These are phyloP conservation scores for Lentinula lateritia DNA, from an alignment of 768 basidiomycete genomes.

Conservation along the genomic window DNA sequence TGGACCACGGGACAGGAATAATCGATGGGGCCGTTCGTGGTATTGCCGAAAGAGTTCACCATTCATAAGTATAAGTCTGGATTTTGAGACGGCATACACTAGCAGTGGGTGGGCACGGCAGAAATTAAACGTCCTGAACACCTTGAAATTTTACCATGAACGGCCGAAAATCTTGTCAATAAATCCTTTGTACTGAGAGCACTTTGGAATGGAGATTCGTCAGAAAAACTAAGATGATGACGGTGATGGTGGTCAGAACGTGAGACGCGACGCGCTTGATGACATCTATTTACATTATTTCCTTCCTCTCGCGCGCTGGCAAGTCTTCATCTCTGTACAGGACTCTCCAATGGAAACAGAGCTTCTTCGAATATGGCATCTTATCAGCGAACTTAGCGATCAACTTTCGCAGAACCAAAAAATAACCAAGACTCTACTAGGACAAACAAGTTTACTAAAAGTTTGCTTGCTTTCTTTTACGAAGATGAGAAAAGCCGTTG, in stretches of 20 bases:
- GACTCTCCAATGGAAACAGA: conserved; percentile 54
- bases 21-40: not conserved
- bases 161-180: too few relatives aligned
- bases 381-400: conserved; percentile 77
- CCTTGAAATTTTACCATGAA: too few relatives aligned
- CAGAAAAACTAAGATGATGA: too few relatives aligned
- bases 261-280: not conserved
- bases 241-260: not conserved
- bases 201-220: too few relatives aligned
- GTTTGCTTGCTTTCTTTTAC: conserved; percentile 30
- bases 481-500: not conserved
- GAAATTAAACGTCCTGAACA: too few relatives aligned
- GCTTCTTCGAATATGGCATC: conserved; percentile 69
- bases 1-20: not conserved
- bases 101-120: too few relatives aligned
- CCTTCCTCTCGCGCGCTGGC: not conserved
- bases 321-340: not conserved
- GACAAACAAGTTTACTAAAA: conserved; percentile 69
- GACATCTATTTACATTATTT: not conserved
- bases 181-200: too few relatives aligned
- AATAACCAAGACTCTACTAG: conserved; percentile 60
- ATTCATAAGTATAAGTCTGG: not conserved
- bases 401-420: conserved; percentile 82
- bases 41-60: too few relatives aligned
- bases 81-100: too few relatives aligned